Base-by-base conservation (phyloP, 2,329 filamentous ascomycete species). In the Colletotrichum trifolii region DNA sequence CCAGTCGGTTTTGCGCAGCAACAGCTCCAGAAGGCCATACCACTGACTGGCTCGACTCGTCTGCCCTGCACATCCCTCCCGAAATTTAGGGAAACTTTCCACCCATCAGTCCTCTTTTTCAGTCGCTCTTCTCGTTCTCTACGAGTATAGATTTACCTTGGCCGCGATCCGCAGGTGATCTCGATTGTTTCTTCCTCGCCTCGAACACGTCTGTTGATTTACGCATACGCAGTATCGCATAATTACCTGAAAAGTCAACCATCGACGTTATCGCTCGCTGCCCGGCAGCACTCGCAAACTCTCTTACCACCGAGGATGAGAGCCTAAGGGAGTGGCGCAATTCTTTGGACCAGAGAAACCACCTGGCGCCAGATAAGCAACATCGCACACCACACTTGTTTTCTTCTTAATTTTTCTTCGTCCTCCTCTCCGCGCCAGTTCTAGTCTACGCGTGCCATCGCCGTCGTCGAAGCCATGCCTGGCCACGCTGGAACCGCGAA, bases 251-350 rank as follows among this genome's bases (percentile, higher is more conserved):
- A 25, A 4, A 25, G 25, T 25, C 25, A 25, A 4, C 25, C 3
- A 25, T 25, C 25, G 25, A 25, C 25, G 25, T 1, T 25, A 25
- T 25, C 25, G 25, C 7, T 50, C 38, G 61, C 52, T 46, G 52
- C 39, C 57, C 50, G 46, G 33, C 43, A 36, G 43, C 33, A 53
- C 39, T 50, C 62, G 58, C 52, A 61, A 49, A 58, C 52, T 65
- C 50, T 57, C 58, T 42, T 49, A 64, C 61, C 61, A 13, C 57
- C 57, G 40, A 65, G 62, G 46, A 65, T 65, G 62, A 65, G 38
- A 52, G 57, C 15, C 57, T 65, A 52, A 65, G 58, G 62, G 57
- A 62, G 62, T 65, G 62, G 62, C 62, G 62, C 57, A 65, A 61
- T 40, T 61, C 43, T 47, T 40, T 56, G 43, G 57, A 49, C 17